Conservation (phyloP, 495 filamentous ascomycete genomes). For the Stereocaulon alpinum region DNA sequence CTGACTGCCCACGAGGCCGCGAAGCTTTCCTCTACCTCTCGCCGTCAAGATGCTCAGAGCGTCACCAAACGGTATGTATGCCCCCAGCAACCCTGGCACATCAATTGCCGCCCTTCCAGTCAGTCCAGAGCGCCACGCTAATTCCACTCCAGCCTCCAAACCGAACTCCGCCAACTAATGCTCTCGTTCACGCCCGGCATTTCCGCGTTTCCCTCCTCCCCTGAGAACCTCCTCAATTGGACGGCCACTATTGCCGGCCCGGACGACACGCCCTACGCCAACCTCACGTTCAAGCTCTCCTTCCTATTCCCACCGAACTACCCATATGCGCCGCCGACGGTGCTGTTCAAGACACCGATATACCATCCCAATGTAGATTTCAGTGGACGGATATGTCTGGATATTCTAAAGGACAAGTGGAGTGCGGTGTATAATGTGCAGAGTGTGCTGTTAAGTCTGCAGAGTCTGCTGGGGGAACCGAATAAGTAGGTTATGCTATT, state of each 20-base stretch:
- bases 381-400: constrained; percentile 84
- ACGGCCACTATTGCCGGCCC: constrained; percentile 89
- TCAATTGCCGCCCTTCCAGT: background rate
- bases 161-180: constrained; percentile 97
- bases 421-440: constrained; percentile 90
- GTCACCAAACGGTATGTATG: constrained; percentile 62
- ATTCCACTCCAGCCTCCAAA: constrained; percentile 60
- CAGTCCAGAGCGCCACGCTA: too few relatives aligned
- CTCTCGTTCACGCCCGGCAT: constrained; percentile 84
- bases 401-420: constrained; percentile 99
- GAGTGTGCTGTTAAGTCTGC: constrained; percentile 82
- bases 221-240: constrained; percentile 86
- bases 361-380: constrained; percentile 94
- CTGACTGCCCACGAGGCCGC: constrained; percentile 37
- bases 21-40: constrained; percentile 50
- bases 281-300: constrained; percentile 83
- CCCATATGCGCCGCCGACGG: constrained; percentile 83
- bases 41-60: constrained; percentile 55
- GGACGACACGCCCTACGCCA: constrained; percentile 80
- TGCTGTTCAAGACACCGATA: constrained; percentile 88
- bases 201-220: constrained; percentile 84
- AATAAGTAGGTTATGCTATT: constrained; percentile 64
- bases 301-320: constrained; percentile 89
- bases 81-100: background rate
- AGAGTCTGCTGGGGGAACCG: constrained; percentile 90